Evolutionary conservation across 768 basidiomycete species (phyloP).

Genomic region (Pleurotus tuber-regium): DNA sequence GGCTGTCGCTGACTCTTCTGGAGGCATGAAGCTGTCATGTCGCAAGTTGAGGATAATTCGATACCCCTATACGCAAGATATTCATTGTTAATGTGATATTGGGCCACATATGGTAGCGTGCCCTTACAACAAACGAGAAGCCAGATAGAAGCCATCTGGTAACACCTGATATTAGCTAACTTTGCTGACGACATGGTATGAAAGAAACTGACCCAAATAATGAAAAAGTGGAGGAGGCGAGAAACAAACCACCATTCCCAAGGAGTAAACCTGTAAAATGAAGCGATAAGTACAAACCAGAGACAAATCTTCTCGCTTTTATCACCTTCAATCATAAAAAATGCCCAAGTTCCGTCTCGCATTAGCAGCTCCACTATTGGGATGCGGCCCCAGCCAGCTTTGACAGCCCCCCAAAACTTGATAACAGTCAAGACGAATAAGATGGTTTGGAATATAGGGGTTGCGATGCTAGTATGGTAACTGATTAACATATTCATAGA

Average conservation of each 20-base stretch:
- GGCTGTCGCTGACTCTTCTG: too few relatives aligned
- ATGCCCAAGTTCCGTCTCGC: slow-evolving; percentile 34
- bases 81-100: not conserved
- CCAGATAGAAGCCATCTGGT: not conserved
- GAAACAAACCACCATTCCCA: not conserved
- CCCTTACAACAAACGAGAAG: not conserved
- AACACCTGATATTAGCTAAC: not conserved
- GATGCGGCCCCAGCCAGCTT: slow-evolving; percentile 27
- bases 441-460: not conserved
- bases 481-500: not conserved
- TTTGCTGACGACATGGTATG: too few relatives aligned
- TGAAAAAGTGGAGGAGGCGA: not conserved
- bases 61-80: slow-evolving; percentile 2
- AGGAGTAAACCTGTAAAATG: not conserved
- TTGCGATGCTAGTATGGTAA: not conserved
- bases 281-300: not conserved
- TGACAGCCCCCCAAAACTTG: slow-evolving; percentile 12
- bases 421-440: not conserved
- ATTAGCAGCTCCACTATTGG: slow-evolving; percentile 33
- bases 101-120: not conserved
- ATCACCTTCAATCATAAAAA: slow-evolving; percentile 32
- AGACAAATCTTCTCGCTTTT: not conserved
- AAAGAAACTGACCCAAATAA: not conserved
- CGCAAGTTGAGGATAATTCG: slow-evolving; percentile 3
- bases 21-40: too few relatives aligned